Evolutionary conservation across 208 protist genomes (phyloP).

Genomic region (Crithidia brevicula): DNA sequence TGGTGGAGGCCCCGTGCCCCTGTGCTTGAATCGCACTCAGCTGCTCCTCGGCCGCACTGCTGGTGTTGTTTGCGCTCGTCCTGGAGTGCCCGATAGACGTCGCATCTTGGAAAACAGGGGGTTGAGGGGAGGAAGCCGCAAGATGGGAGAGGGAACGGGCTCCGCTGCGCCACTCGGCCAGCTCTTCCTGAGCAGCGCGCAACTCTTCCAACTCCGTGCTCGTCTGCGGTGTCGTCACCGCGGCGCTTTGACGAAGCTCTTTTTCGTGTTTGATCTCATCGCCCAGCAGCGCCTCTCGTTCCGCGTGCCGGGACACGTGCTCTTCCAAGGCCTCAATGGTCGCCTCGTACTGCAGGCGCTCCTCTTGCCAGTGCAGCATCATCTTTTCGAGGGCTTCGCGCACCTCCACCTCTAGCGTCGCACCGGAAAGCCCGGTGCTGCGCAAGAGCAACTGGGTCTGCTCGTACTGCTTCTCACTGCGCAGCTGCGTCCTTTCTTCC

Average conservation of each 20-base stretch:
- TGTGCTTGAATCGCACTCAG: too few species aligned
- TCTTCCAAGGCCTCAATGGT: constrained; percentile 29
- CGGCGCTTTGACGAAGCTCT: constrained; percentile 7
- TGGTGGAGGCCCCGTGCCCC: not conserved
- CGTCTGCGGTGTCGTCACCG: not conserved
- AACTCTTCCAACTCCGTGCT: not conserved
- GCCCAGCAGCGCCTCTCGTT: constrained; percentile 27
- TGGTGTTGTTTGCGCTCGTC: not conserved
- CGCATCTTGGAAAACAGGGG: too few species aligned
- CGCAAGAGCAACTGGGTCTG: constrained; percentile 16
- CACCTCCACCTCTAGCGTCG: not conserved
- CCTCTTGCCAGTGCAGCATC: constrained; percentile 20
- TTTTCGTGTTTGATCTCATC: constrained; percentile 22
- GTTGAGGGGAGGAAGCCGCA: too few species aligned
- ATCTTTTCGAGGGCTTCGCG: constrained; percentile 16
- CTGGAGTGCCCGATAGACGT: too few species aligned
- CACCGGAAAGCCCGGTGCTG: not conserved
- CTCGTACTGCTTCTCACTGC: constrained; percentile 24
- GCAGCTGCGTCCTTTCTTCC: constrained; percentile 30
- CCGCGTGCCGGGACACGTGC: constrained; percentile 16
- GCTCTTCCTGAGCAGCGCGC: constrained; percentile 1
- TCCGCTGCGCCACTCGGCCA: constrained; percentile 15
- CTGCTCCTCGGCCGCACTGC: not conserved
- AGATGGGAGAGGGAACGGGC: not conserved
- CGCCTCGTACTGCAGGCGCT: constrained; percentile 26